Evolutionary conservation across 176 grass and related monocot genomes (phyloP).

Genomic region (Dendrocalamus sinicus): DNA sequence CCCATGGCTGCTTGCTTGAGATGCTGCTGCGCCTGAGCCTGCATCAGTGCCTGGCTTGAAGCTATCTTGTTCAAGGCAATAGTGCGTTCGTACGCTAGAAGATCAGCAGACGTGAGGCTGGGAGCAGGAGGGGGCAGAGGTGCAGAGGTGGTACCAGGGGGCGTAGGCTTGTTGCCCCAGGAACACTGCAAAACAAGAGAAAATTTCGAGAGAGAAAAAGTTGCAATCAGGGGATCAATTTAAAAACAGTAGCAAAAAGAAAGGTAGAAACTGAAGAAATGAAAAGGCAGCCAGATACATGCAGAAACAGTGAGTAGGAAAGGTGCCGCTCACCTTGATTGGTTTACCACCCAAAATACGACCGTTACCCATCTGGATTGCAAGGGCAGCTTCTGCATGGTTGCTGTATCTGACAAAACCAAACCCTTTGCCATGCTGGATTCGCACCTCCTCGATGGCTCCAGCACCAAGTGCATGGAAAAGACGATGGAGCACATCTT

Average conservation of each 20-base stretch:
- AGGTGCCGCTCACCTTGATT: conserved; percentile 62
- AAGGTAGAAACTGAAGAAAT: not conserved
- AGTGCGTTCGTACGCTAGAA: conserved; percentile 51
- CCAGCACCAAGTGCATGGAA: conserved; percentile 76
- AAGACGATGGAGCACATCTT: conserved; percentile 64
- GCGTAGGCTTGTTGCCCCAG: conserved; percentile 89
- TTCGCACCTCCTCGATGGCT: conserved; percentile 73
- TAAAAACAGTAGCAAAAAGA: not conserved
- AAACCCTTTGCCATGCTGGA: conserved; percentile 84
- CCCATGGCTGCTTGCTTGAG: conserved; percentile 76
- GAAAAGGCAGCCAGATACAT: not conserved
- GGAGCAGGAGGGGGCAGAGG: conserved; percentile 72
- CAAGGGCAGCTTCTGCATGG: conserved; percentile 69
- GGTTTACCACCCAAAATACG: conserved; percentile 68
- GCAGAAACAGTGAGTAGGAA: not conserved
- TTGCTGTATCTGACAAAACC: conserved; percentile 82
- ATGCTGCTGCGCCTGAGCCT: conserved; percentile 58
- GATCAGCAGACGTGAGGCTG: conserved; percentile 43
- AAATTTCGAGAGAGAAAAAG: not conserved
- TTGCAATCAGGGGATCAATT: not conserved
- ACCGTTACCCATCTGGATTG: conserved; percentile 77
- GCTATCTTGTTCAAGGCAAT: conserved; percentile 72
- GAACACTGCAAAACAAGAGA: conserved; percentile 63
- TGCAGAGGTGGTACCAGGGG: conserved; percentile 53
- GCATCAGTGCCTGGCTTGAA: conserved; percentile 62